A percentile compares a stretch with the other conserved stretches of the same genome.
Conservation (phyloP, 164 flowering plant genomes). For the Chimonanthus praecox region DNA sequence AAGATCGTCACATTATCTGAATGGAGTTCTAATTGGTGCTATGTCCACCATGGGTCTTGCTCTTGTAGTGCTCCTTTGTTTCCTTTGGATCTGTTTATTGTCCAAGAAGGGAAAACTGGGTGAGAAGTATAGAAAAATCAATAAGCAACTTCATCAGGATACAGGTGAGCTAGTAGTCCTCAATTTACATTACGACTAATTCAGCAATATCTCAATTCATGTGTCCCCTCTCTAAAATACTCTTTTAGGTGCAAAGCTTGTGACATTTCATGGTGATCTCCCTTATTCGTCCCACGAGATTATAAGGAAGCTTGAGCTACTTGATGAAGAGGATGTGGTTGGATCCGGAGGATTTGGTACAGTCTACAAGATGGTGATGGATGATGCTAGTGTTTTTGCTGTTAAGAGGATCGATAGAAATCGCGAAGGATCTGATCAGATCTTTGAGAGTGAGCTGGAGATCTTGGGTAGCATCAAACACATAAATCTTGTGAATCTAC, state of each 20-base stretch:
- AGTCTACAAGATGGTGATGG: conserved; percentile 92
- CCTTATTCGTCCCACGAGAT: conserved; percentile 88
- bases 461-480: conserved; percentile 92
- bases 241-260: conserved; percentile 56
- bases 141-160: conserved; percentile 47
- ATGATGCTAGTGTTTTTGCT: conserved; percentile 84
- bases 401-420: conserved; percentile 79
- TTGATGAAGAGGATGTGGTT: conserved; percentile 78
- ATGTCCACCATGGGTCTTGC: conserved; percentile 58
- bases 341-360: conserved; percentile 98
- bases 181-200: not conserved
- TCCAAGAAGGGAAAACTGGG: conserved; percentile 75
- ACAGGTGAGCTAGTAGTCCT: conserved; percentile 2
- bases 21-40: conserved; percentile 70
- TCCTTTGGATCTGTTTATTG: conserved; percentile 62
- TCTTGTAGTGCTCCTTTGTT: conserved; percentile 45
- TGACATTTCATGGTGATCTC: conserved; percentile 91
- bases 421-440: conserved; percentile 77
- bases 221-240: not conserved
- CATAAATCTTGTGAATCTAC: conserved; percentile 77
- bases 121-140: conserved; percentile 70
- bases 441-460: conserved; percentile 88
- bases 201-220: no score
- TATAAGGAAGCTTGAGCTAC: conserved; percentile 83
- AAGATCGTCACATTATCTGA: conserved; percentile 56